These are phyloP conservation scores for Tilletia walkeri DNA, from an alignment of 1,284 basidiomycete genomes.

Conservation along the genomic window DNA sequence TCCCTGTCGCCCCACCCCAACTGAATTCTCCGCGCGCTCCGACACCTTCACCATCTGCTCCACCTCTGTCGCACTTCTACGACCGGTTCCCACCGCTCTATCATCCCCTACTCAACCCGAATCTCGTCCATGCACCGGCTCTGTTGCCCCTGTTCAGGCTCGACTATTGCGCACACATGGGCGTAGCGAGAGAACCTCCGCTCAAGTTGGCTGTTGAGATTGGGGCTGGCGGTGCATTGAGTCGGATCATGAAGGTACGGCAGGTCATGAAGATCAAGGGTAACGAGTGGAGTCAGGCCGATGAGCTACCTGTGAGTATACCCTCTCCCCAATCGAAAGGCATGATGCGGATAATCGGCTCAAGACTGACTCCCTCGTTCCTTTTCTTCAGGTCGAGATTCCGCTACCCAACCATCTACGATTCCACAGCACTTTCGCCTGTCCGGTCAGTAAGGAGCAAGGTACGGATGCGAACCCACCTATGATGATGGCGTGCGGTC, in stretches of 20 bases:
- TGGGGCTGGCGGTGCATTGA: slow-evolving; percentile 81
- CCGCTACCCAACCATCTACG: slow-evolving; percentile 71
- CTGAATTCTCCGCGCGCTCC: background rate
- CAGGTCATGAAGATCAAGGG: slow-evolving; percentile 87
- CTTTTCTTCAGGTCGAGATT: slow-evolving; percentile 76
- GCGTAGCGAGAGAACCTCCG: slow-evolving; percentile 82
- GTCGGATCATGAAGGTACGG: slow-evolving; percentile 84
- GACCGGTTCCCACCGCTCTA: slow-evolving; percentile 37
- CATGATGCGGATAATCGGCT: too few species aligned
- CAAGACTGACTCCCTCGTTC: too few species aligned
- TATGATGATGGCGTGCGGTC: slow-evolving; percentile 95
- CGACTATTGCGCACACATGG: slow-evolving; percentile 82
- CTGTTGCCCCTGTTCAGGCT: slow-evolving; percentile 77
- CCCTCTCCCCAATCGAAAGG: background rate
- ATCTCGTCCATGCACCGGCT: slow-evolving; percentile 63
- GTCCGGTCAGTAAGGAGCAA: slow-evolving; percentile 96
- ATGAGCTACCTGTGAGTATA: slow-evolving; percentile 78
- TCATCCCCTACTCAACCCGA: slow-evolving; percentile 34
- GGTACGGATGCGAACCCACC: slow-evolving; percentile 89
- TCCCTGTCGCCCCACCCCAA: background rate
- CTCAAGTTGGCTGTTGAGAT: slow-evolving; percentile 83
- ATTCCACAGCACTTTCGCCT: slow-evolving; percentile 95
- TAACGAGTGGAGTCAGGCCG: slow-evolving; percentile 82
- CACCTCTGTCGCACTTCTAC: slow-evolving; percentile 24
- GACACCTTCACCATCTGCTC: background rate